phyloP scores from a whole-genome alignment of 306 rosid genomes.

The Nissolia schottii region DNA sequence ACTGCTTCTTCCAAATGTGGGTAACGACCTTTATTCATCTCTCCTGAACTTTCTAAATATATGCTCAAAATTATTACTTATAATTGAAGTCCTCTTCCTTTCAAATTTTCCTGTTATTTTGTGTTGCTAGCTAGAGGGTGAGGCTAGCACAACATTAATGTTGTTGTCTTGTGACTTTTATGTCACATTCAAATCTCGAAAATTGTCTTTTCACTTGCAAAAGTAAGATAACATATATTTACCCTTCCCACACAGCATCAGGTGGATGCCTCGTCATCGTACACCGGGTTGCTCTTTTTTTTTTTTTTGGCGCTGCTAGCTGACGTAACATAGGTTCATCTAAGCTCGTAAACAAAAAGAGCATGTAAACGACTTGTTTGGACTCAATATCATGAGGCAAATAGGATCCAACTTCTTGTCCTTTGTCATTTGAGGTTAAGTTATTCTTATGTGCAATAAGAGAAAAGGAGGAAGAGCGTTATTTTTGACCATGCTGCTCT shows the following conservation, averaged over 20 bases:
- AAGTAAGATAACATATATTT: too few species aligned
- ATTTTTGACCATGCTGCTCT: background rate
- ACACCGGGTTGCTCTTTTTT: too few species aligned
- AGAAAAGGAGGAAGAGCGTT: background rate
- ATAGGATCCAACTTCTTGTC: conserved; percentile 3
- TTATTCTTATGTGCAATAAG: conserved; percentile 3
- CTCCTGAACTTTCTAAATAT: background rate
- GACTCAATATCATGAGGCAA: background rate
- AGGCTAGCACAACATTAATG: too few species aligned
- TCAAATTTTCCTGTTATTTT: background rate
- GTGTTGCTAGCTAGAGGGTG: too few species aligned
- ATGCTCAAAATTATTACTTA: background rate
- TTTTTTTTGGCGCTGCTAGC: conserved; percentile 18
- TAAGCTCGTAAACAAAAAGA: background rate
- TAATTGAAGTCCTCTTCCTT: background rate
- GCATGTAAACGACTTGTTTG: background rate
- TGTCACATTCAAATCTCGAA: too few species aligned
- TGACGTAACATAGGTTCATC: conserved; percentile 9
- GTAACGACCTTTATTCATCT: background rate
- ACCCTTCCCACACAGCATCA: too few species aligned
- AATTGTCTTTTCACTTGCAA: too few species aligned
- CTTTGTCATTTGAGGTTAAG: background rate
- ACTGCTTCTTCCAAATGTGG: background rate
- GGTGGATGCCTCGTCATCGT: too few species aligned
- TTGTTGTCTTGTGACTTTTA: too few species aligned